Evolutionary conservation across 257 asterid genomes (phyloP), one percentile per base, ranked within the genome.

Genomic region (Ilex asprella): DNA sequence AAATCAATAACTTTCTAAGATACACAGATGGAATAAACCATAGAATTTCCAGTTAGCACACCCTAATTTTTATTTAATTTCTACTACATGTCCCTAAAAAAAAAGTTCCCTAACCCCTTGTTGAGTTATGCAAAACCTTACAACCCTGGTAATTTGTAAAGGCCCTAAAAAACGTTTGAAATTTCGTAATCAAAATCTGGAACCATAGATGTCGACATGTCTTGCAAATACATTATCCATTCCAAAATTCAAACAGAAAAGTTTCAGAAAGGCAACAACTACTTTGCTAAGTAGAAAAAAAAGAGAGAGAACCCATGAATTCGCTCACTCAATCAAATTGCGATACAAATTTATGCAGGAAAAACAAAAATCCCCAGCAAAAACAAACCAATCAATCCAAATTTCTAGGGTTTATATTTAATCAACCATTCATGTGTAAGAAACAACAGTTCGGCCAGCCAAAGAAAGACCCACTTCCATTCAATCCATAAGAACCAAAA

Each of bases 181-280:
- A 3, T 35, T 35, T 35, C 6, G 9, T 8, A 39, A 63, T 1
- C 39, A 44, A 54, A 11, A 2, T 64, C 14, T 13, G 13, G 11
- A 53, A 14, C 56, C 62, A 62, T 35, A 35, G 7, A 35, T 35
- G 5, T 8, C 8, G 41, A 41, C 61, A 50, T 12, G 55, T 31
- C 11, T 16, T 44, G 61, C 12, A 47, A 67, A 31, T 44, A 65
- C 30, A 30, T 2, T 39, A 41, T 29, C 60, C 39, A 70, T 69
- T 61, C 50, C 44, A 64, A 70, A 54, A 55, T 31, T 68, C 60
- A 54, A 21, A 63, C 15, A 44, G 39, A 60, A 21, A 67, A 51
- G 49, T 54, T 44, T 67, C 66, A 31, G 47, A 39, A 47, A n/a
- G 29, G 60, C 58, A 35, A 35, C 58, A 35, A 35, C 7, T 41